Conservation (phyloP, 2,329 filamentous ascomycete genomes). For the Domatiomyces globalis region DNA sequence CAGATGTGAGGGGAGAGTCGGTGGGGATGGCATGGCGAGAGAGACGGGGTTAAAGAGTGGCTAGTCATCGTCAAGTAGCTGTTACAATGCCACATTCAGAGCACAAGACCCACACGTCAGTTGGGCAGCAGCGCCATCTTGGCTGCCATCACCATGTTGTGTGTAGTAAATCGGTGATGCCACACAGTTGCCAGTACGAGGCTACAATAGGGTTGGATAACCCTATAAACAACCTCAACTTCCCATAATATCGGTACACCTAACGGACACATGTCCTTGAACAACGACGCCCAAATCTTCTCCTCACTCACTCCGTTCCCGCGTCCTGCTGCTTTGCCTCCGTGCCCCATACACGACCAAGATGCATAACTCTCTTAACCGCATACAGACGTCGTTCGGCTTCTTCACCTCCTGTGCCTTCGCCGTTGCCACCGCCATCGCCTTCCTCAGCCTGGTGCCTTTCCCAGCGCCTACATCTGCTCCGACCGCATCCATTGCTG, state of each 20-base stretch:
- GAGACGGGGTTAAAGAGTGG: not conserved
- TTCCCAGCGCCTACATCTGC: conserved; percentile 39
- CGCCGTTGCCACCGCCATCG: conserved; percentile 63
- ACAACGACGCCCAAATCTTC: too few species aligned
- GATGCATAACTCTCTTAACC: conserved; percentile 81
- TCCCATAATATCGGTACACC: too few species aligned
- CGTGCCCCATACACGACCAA: not conserved
- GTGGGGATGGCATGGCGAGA: not conserved
- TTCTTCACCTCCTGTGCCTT: conserved; percentile 96
- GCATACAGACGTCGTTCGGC: conserved; percentile 84
- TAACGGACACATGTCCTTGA: too few species aligned
- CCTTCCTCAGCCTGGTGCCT: conserved; percentile 51
- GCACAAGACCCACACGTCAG: not conserved
- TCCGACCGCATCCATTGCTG: conserved; percentile 50
- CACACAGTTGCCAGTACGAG: too few species aligned
- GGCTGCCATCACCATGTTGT: too few species aligned
- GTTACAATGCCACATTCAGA: not conserved
- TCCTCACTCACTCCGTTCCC: too few species aligned
- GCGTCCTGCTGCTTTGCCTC: too few species aligned
- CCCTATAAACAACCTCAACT: too few species aligned
- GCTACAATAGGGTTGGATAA: too few species aligned
- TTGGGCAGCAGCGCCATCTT: not conserved
- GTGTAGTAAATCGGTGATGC: too few species aligned
- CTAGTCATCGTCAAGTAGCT: too few species aligned
- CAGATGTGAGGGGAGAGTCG: conserved; percentile 26